phyloP scores from a whole-genome alignment of 768 basidiomycete species.

The Myochromella boudieri region DNA sequence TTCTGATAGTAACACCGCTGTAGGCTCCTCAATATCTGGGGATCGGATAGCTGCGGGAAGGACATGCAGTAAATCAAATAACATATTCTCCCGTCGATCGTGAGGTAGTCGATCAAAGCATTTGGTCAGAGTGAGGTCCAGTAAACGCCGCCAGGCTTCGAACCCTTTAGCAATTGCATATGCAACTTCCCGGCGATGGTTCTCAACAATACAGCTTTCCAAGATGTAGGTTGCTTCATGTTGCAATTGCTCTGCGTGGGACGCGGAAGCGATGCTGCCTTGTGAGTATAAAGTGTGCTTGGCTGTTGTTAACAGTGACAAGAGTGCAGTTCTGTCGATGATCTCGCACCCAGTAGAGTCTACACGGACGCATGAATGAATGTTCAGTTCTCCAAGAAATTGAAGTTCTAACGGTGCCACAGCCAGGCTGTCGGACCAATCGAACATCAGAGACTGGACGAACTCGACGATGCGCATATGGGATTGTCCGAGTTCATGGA shows the following conservation, averaged over 20 bases:
- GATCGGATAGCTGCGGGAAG: conserved; percentile 71
- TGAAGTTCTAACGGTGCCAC: conserved; percentile 59
- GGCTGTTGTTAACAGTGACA: conserved; percentile 65
- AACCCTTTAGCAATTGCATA: conserved; percentile 70
- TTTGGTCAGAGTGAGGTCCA: conserved; percentile 85
- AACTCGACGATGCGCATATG: conserved; percentile 86
- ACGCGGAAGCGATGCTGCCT: conserved; percentile 60
- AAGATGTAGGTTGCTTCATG: conserved; percentile 75
- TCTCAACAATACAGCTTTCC: conserved; percentile 84
- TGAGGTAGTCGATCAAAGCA: conserved; percentile 83
- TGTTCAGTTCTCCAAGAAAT: conserved; percentile 64
- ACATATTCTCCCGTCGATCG: conserved; percentile 82
- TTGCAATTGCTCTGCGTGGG: conserved; percentile 65
- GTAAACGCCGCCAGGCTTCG: conserved; percentile 80
- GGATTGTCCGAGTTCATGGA: conserved; percentile 78
- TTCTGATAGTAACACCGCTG: conserved; percentile 83
- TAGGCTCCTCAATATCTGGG: conserved; percentile 63
- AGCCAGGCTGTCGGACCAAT: conserved; percentile 78
- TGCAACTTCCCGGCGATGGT: conserved; percentile 80
- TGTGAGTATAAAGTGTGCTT: conserved; percentile 64
- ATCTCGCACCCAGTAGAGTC: conserved; percentile 79
- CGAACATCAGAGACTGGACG: conserved; percentile 82
- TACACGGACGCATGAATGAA: conserved; percentile 66
- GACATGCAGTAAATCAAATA: conserved; percentile 87
- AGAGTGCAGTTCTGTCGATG: conserved; percentile 70